A percentile compares a stretch with the other conserved stretches of the same genome.
Conservation (phyloP, 106 monocot species). For the Acanthochlamys bracteata region DNA sequence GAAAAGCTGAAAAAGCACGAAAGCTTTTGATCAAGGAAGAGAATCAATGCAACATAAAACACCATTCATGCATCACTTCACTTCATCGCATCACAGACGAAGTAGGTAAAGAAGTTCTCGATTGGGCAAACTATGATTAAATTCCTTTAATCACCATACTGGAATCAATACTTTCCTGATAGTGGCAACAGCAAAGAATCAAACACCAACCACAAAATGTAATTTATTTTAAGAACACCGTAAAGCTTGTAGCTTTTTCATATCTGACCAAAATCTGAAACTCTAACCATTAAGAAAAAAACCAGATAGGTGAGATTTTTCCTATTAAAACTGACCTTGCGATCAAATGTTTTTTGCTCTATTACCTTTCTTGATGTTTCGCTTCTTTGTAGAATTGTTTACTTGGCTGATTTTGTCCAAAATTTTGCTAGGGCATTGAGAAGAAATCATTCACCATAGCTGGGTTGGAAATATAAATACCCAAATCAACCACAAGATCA, state of each 20-base stretch:
- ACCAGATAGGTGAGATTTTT: background rate
- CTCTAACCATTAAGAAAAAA: background rate
- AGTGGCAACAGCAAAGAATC: background rate
- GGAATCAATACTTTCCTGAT: background rate
- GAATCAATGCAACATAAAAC: background rate
- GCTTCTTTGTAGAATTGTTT: background rate
- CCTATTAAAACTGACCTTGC: background rate
- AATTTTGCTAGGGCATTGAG: background rate
- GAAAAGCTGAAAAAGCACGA: background rate
- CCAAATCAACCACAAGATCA: background rate
- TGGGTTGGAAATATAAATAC: background rate
- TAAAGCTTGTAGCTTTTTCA: background rate
- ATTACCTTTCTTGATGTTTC: background rate
- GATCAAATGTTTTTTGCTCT: background rate
- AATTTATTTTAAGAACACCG: background rate
- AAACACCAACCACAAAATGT: no score
- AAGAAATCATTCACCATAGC: background rate
- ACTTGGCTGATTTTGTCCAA: background rate
- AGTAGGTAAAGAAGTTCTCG: background rate
- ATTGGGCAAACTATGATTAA: background rate
- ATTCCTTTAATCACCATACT: background rate
- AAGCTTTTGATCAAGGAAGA: conserved; percentile 1
- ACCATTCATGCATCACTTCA: background rate
- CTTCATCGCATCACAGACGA: background rate
- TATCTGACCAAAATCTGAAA: background rate